A percentile compares a stretch with the other conserved stretches of the same genome.
These are phyloP conservation scores for Haematococcus lacustris DNA, from an alignment of 139 green algal species.

Conservation along the genomic window DNA sequence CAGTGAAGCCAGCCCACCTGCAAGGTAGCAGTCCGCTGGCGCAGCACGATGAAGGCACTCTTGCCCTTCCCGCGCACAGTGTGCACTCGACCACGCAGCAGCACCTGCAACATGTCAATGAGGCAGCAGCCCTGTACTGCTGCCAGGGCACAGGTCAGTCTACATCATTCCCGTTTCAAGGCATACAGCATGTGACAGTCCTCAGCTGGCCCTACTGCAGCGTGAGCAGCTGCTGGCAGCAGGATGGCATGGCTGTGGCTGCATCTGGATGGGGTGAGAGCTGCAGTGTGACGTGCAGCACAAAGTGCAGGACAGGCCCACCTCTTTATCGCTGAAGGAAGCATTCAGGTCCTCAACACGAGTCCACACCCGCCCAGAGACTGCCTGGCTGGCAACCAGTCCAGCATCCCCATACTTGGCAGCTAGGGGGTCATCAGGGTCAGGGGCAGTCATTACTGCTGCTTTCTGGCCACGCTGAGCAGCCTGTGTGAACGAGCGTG, in stretches of 20 bases:
- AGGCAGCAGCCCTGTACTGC: no score
- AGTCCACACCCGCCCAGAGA: conserved; percentile 49
- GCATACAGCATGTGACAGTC: no score
- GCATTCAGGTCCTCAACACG: conserved; percentile 38
- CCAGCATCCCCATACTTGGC: conserved; percentile 83
- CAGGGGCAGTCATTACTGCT: conserved; percentile 47
- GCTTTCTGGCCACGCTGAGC: conserved; percentile 60
- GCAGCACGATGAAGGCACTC: conserved; percentile 88
- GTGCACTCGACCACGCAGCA: conserved; percentile 78
- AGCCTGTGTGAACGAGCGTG: no score
- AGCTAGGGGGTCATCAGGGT: conserved; percentile 79
- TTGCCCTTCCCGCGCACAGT: conserved; percentile 92
- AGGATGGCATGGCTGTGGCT: no score
- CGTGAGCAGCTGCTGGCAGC: no score
- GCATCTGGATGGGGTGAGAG: no score
- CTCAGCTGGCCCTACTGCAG: no score
- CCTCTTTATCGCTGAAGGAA: conserved; percentile 36
- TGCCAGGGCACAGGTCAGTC: no score
- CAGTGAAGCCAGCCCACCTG: conserved; percentile 46
- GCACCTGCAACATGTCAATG: no score
- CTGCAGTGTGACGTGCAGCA: no score
- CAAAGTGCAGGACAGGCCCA: no score
- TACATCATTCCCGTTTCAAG: no score
- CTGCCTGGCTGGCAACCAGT: conserved; percentile 69
- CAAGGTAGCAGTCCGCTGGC: conserved; percentile 76